Conservation (phyloP, 2,329 filamentous ascomycete species). For the Apiospora malaysiana region DNA sequence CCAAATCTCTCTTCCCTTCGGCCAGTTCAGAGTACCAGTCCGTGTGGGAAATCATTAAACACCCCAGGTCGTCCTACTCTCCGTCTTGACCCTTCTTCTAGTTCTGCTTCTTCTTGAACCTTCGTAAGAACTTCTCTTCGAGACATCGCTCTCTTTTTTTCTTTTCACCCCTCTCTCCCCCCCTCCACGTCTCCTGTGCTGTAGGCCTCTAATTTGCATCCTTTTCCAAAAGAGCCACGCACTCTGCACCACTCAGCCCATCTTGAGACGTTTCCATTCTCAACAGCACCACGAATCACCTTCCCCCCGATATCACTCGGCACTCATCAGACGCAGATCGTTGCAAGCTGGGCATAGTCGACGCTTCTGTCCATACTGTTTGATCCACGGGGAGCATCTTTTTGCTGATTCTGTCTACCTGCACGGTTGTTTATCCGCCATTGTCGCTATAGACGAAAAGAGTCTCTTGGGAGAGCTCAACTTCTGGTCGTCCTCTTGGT, state of each 20-base stretch:
- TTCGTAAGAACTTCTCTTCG: constrained; percentile 44
- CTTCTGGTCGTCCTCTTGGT: constrained; percentile 48
- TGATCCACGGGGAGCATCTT: constrained; percentile 38
- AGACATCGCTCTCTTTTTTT: constrained; percentile 48
- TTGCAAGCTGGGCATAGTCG: constrained; percentile 42
- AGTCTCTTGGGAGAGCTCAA: constrained; percentile 36
- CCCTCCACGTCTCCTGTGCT: constrained; percentile 38
- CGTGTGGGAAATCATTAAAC: constrained; percentile 42
- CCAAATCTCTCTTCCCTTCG: constrained; percentile 30
- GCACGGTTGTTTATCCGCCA: constrained; percentile 38
- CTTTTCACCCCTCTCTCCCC: constrained; percentile 39
- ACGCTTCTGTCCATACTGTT: constrained; percentile 34
- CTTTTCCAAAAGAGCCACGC: constrained; percentile 32
- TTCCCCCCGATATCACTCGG: constrained; percentile 6
- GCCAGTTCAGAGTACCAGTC: constrained; percentile 34
- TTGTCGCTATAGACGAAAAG: constrained; percentile 24
- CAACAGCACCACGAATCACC: constrained; percentile 22
- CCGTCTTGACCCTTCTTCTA: constrained; percentile 40
- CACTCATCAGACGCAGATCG: constrained; percentile 40
- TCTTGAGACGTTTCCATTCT: constrained; percentile 26
- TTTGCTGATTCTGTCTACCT: constrained; percentile 36
- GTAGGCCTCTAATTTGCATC: constrained; percentile 34
- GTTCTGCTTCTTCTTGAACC: constrained; percentile 44
- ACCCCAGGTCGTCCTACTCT: constrained; percentile 36
- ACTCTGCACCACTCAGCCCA: constrained; percentile 38